Conservation (phyloP, 73 alveolate genomes). For the Symbiodinium pilosum region DNA sequence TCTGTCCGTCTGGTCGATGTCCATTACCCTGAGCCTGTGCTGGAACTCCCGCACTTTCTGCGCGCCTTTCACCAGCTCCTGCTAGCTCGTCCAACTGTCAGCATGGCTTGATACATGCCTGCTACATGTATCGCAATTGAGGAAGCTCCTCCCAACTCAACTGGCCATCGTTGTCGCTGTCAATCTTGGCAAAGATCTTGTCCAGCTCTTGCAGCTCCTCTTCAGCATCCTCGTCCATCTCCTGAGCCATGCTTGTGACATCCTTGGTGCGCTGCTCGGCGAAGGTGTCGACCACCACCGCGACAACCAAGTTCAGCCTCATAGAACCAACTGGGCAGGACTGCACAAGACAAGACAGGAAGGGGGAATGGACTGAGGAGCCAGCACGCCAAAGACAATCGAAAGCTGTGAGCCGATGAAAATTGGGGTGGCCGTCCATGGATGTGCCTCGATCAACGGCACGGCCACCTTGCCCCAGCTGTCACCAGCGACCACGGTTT, state of each 20-base stretch:
- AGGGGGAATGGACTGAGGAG: neutral
- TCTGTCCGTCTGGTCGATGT: constrained; percentile 68
- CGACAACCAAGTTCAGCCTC: constrained; percentile 53
- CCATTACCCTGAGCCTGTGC: constrained; percentile 85
- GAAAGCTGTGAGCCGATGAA: constrained; percentile 67
- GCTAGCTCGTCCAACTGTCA: no score
- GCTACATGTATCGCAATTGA: no score
- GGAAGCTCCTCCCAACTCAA: constrained; percentile 31
- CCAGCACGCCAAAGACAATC: constrained; percentile 52
- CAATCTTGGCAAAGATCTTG: constrained; percentile 56
- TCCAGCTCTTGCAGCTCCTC: constrained; percentile 65
- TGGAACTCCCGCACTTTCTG: constrained; percentile 47
- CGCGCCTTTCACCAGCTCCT: no score
- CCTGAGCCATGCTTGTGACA: constrained; percentile 80
- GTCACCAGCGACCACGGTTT: constrained; percentile 52
- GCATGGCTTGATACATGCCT: no score
- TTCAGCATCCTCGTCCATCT: constrained; percentile 62
- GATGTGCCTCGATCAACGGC: neutral
- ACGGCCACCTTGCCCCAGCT: constrained; percentile 56
- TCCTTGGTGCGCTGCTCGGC: constrained; percentile 84
- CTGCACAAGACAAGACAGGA: neutral
- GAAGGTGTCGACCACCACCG: constrained; percentile 76
- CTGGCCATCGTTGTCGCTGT: constrained; percentile 67
- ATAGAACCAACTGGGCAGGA: neutral
- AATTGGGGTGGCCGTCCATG: neutral